Conservation (phyloP, 2,329 filamentous ascomycete species). For the Botrytis elliptica region DNA sequence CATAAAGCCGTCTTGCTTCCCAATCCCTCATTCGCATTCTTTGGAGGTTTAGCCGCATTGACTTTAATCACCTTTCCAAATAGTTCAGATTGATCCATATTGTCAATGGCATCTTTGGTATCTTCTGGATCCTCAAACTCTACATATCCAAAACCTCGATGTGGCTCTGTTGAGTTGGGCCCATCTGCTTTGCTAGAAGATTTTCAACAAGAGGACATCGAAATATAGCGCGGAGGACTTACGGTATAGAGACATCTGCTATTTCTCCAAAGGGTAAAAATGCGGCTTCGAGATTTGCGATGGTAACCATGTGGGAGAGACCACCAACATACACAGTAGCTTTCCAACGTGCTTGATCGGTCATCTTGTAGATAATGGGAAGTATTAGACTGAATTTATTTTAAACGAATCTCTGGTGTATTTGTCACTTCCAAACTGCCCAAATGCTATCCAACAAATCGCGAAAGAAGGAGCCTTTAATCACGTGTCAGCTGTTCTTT, state of each 20-base stretch:
- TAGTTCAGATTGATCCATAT: constrained; percentile 96
- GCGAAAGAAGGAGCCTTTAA: background rate
- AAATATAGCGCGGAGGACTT: constrained; percentile 22
- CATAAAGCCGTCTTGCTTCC: constrained; percentile 93
- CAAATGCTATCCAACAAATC: constrained; percentile 2
- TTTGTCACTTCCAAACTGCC: background rate
- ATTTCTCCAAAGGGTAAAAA: constrained; percentile 98
- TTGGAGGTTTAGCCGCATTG: constrained; percentile 85
- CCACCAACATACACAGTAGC: constrained; percentile 91
- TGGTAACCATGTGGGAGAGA: constrained; percentile 74
- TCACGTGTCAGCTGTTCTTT: constrained; percentile 18
- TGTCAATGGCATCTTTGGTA: constrained; percentile 93
- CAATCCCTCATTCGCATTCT: constrained; percentile 81
- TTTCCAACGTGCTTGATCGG: constrained; percentile 80
- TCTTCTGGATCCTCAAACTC: constrained; percentile 87
- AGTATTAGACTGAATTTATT: background rate
- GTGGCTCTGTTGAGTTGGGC: constrained; percentile 72
- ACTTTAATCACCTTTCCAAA: constrained; percentile 92
- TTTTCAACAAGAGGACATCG: constrained; percentile 21
- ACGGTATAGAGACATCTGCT: constrained; percentile 80
- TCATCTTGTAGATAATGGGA: constrained; percentile 55
- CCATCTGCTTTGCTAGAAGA: constrained; percentile 67
- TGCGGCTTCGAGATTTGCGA: constrained; percentile 75
- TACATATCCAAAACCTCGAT: constrained; percentile 94
- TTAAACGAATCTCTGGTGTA: background rate